These are phyloP conservation scores for Sclerotinia subarctica DNA, from an alignment of 2,329 filamentous ascomycete genomes.

Conservation along the genomic window DNA sequence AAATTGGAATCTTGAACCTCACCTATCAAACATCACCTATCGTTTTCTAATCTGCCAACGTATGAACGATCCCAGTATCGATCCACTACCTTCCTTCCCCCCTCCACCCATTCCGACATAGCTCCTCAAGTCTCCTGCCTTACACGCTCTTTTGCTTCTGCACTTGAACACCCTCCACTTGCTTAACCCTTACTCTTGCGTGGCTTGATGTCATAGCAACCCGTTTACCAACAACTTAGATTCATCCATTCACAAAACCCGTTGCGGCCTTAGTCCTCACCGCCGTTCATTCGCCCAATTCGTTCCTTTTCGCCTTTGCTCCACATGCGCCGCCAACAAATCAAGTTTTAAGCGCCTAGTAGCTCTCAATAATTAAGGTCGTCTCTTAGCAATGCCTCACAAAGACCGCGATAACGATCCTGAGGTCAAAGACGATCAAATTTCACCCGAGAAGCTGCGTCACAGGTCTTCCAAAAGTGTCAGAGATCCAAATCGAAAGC, in stretches of 20 bases:
- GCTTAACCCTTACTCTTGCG: slow-evolving; percentile 8
- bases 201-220: slow-evolving; percentile 15
- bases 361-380: slow-evolving; percentile 9
- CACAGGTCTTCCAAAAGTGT: slow-evolving; percentile 35
- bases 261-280: slow-evolving; percentile 19
- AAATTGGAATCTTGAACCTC: neutral
- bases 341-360: slow-evolving; percentile 22
- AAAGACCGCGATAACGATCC: slow-evolving; percentile 29
- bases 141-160: neutral
- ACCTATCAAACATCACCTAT: neutral
- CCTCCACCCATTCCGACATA: slow-evolving; percentile 3
- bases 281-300: slow-evolving; percentile 19
- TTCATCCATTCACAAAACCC: neutral
- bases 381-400: slow-evolving; percentile 22
- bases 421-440: slow-evolving; percentile 32
- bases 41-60: neutral
- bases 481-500: slow-evolving; percentile 36
- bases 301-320: slow-evolving; percentile 10
- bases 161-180: slow-evolving; percentile 1
- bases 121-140: neutral
- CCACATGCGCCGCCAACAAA: slow-evolving; percentile 22
- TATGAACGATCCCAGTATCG: slow-evolving; percentile 10
- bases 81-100: neutral
- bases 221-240: neutral
- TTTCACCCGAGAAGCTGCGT: slow-evolving; percentile 32